Evolutionary conservation across 2,329 filamentous ascomycete species (phyloP), one percentile per base, ranked within the genome.

Genomic region (Davidsoniella australis): DNA sequence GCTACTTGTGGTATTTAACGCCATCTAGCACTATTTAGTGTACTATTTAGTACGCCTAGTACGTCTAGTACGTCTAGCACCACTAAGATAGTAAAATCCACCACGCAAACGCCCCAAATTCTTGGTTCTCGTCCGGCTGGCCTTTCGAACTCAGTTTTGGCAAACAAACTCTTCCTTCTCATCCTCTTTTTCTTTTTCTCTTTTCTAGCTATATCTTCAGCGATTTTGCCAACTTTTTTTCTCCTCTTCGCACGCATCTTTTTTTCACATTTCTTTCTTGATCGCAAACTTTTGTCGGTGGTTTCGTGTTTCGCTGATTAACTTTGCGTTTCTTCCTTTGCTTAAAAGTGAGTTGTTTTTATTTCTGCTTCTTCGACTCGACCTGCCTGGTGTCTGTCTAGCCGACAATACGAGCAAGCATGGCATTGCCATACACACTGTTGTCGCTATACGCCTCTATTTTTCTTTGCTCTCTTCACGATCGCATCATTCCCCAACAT

Each of bases 281-380:
- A 64, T 64, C 64, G 48, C 51, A 51, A 47, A 52, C 56, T 55
- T 56, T 37, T 56, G 56, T 56, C 55, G 47, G 37, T 52, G 56
- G 51, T 59, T 55, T 49, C 56, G 55, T 57, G 55, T 58, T 59
- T 58, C 55, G 55, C 56, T 55, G 33, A 46, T 39, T 53, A 18
- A 42, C 42, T 33, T 54, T 53, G 29, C 51, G 52, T 53, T 58
- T 54, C 56, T 58, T 55, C 55, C 58, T 56, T 54, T 51, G 67
- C 68, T 62, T 63, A 71, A 72, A 71, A 71, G 69, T 72, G 63
- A 71, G 69, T 71, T 55, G 56, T 54, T 41, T 56, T 46, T 23
- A 23, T 23, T 56, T 56, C 55, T 50, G 50, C 54, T 44, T 46
- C 24, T 16, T 52, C 16, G n/a, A 10, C 20, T 26, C 41, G 20